Base-by-base conservation (phyloP, 306 rosid genomes). In the Sesbania bispinosa region DNA sequence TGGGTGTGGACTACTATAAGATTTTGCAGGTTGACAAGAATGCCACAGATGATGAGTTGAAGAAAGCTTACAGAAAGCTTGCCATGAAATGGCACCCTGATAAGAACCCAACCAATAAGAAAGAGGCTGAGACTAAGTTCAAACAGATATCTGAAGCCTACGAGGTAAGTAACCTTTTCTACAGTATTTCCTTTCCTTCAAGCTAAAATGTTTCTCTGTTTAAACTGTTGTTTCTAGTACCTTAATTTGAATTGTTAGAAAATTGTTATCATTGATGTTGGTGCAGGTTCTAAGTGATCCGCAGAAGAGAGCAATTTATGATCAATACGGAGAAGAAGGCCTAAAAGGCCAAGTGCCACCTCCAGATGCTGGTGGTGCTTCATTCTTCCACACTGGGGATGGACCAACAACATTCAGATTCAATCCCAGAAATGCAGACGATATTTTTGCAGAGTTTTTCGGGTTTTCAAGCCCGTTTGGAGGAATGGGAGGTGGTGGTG, bases 81-180 rank as follows among this genome's bases (percentile, higher is more conserved):
- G 97, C 96, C 52, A 92, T 92, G 97, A 92, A 92, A 71, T 92
- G 97, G 97, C 97, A 92, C 72, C 96, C 97, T 67, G 97, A 91
- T 59, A 91, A 91, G 79, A 92, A 92, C 32, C 96, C 90, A 29
- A 79, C 52, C 81, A 92, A 92, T 33, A 92, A 87, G 85, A 89
- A 83, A 75, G 90, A 92, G 0, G 96, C 97, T 0, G 97, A 92
- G 78, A 2, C 83, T 79, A 92, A 87, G 24, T 92, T 92, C 85
- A 92, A 92, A 63, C 82, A 92, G 77, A 84, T 92, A 62, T 92
- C 97, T 1, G 97, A 92, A 82, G 97, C 97, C 18, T 92, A 92
- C 45, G 97, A 92, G 87, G 96, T 92, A 30, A 18, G 20, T 45
- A 15, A 15, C 33, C 14, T 16, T 6, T 27, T 24, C 30, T 23